Evolutionary conservation across 2,329 filamentous ascomycete species (phyloP), one percentile per base, ranked within the genome.

Genomic region (Trichoderma oligosporum): DNA sequence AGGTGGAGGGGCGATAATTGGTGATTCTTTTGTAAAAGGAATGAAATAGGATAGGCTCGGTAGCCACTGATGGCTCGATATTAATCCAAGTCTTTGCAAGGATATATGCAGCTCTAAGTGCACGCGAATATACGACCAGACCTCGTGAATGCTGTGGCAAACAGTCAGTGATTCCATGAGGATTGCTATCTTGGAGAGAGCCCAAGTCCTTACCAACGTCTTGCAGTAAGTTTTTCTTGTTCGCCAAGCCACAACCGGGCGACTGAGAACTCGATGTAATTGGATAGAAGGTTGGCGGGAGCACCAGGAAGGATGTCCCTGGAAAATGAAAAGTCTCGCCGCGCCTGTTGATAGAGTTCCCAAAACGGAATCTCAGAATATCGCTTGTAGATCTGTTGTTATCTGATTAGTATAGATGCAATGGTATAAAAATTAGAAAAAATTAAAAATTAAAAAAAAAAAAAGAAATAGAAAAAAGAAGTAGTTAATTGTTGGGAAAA

Each of bases 91-190:
- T 46, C 79, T 73, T 61, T 84, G 81, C 42, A 84, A 68, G 20
- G 77, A 76, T n/a, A 76, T 70, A 61, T 76, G 82, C 4, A 82
- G 65, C 51, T 82, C 77, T 1, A 84, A 63, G 61, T 84, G 81
- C 7, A 78, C 70, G 35, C 73, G 72, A 4, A 81, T 42, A 60
- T 82, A 79, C 2, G 65, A 66, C 71, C 73, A 74, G 11, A 66
- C 35, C n/a, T 70, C 64, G 14, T 68, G 63, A 4, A 68, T 22
- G 14, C 72, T 74, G 24, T 11, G 22, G 11, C 7, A 3, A 18
- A 22, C 2, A 11, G 11, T 58, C 7, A 54, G 42, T 9, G 31
- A 27, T 7, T 20, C 29, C 9, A 12, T 38, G 29, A 33, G 14
- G 3, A 3, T 6, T 24, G 1, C 7, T 12, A 7, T 18, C 6